Base-by-base conservation (phyloP, 2,329 filamentous ascomycete genomes). In the Bipolaris oryzae region DNA sequence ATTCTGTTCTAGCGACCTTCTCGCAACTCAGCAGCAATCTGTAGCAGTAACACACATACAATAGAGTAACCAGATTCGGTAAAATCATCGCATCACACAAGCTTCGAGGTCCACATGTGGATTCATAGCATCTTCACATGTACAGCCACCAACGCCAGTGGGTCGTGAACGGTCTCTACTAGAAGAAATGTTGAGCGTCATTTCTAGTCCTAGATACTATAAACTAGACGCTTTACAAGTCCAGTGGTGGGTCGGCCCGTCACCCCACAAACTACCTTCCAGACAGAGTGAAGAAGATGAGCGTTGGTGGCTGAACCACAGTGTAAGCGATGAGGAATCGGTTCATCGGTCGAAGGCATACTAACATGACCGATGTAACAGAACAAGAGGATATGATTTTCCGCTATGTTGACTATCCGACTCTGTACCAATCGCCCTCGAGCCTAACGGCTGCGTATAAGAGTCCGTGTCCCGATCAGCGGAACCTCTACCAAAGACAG, bases 181-280 rank as follows among this genome's bases (percentile, higher is more conserved):
- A 18, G 6, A 10, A 37, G 7, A 18, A 5, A 15, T 35, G 13
- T 21, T 38, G 15, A 16, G 31, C 45, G 15, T 16, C 45, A 38
- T 16, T 5, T 37, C 33, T 5, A n/a, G 7, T 37, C 16, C 7
- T 48, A 21, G 13, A 3, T 18, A 25, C 33, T 9, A 28, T 28
- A 9, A 18, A 25, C 45, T 34, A 48, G 45, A 20, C 21, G 34
- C 34, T 16, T 28, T 31, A 10, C 13, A 2, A 15, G 3, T 46
- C 15, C 5, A 18, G n/a, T 48, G 34, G 33, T 48, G 45, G 45
- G 23, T 6, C 45, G 45, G 45, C 45, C 45, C 45, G 45, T 16
- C 28, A 48, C 34, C 34, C 45, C 45, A 48, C 45, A 48, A n/a
- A 15, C 34, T 18, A 48, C 45, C 45, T 48, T 48, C 45, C 45